Percentiles rank a stretch among this genome's conserved stretches.
Conservation (phyloP, 1,284 basidiomycete species). For the Melampsora larici-populina region DNA sequence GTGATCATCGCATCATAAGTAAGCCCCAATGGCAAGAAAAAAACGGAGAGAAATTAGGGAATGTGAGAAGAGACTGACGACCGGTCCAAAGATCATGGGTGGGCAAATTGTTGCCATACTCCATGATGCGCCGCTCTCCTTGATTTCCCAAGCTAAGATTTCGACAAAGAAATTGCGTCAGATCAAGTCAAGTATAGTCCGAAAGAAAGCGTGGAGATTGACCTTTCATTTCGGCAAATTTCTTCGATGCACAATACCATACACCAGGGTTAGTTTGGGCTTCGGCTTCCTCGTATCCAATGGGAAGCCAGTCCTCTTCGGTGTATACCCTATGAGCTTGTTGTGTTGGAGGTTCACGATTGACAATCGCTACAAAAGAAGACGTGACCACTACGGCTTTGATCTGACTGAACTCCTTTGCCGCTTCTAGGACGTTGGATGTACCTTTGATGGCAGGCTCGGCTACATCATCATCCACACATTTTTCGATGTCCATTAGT, state of each 20-base stretch:
- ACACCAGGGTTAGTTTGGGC: not conserved
- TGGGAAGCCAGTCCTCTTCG: slow-evolving; percentile 67
- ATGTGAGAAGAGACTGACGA: not conserved
- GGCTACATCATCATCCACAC: slow-evolving; percentile 32
- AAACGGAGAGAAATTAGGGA: not conserved
- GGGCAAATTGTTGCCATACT: slow-evolving; percentile 63
- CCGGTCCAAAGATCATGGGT: slow-evolving; percentile 55
- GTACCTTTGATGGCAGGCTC: slow-evolving; percentile 66
- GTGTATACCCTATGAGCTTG: slow-evolving; percentile 46
- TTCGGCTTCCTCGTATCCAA: slow-evolving; percentile 56
- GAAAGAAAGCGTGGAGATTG: slow-evolving; percentile 48
- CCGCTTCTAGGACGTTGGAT: slow-evolving; percentile 61
- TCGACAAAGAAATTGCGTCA: not conserved
- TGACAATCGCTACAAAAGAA: slow-evolving; percentile 61
- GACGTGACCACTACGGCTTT: slow-evolving; percentile 65
- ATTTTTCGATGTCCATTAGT: too few relatives aligned
- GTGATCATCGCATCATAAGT: not conserved
- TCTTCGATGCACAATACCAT: slow-evolving; percentile 30
- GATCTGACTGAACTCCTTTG: slow-evolving; percentile 56
- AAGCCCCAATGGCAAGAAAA: too few relatives aligned
- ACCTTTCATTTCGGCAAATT: slow-evolving; percentile 60
- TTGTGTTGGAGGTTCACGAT: slow-evolving; percentile 46
- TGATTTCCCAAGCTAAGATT: slow-evolving; percentile 53
- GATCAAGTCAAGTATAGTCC: not conserved
- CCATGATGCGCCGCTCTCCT: slow-evolving; percentile 61